Percentiles rank a stretch among this genome's conserved stretches.
phyloP scores from a whole-genome alignment of 768 basidiomycete genomes.

The Tremella fuciformis region DNA sequence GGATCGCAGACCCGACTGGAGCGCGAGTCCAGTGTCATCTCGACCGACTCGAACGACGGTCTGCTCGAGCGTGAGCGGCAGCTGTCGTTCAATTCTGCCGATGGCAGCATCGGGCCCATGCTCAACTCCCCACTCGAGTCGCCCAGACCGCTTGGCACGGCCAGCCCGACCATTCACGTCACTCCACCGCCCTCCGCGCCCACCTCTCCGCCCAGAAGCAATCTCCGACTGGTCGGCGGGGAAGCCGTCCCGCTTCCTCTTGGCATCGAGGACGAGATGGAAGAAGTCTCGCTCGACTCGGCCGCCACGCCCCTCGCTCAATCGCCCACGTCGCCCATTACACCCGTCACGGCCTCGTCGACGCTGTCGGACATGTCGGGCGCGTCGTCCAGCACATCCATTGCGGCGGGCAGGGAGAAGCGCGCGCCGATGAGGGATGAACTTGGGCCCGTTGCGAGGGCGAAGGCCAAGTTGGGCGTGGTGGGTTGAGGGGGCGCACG shows the following conservation, averaged over 20 bases:
- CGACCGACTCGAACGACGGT: conserved; percentile 28
- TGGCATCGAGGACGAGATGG: conserved; percentile 35
- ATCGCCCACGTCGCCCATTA: not conserved
- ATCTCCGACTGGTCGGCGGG: conserved; percentile 1
- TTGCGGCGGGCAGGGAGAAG: not conserved
- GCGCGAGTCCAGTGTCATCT: conserved; percentile 31
- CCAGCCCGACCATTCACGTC: conserved; percentile 3
- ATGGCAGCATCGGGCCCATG: not conserved
- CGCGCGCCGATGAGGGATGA: not conserved
- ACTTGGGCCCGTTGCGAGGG: not conserved
- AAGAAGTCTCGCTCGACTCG: conserved; percentile 30
- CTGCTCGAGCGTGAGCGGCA: conserved; percentile 17
- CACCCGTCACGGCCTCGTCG: not conserved
- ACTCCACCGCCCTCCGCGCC: conserved; percentile 1
- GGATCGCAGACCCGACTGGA: conserved; percentile 13
- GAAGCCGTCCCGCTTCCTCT: conserved; percentile 1
- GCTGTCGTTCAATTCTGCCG: not conserved
- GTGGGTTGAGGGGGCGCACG: not conserved
- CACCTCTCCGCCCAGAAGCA: conserved; percentile 2
- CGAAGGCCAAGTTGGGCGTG: conserved; percentile 5
- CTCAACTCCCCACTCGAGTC: too few species aligned
- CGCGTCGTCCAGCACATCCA: not conserved
- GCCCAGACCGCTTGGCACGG: not conserved
- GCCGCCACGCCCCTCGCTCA: not conserved
- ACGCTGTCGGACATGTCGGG: conserved; percentile 1